phyloP scores from a whole-genome alignment of 495 filamentous ascomycete genomes.

The Patellaria atrata region DNA sequence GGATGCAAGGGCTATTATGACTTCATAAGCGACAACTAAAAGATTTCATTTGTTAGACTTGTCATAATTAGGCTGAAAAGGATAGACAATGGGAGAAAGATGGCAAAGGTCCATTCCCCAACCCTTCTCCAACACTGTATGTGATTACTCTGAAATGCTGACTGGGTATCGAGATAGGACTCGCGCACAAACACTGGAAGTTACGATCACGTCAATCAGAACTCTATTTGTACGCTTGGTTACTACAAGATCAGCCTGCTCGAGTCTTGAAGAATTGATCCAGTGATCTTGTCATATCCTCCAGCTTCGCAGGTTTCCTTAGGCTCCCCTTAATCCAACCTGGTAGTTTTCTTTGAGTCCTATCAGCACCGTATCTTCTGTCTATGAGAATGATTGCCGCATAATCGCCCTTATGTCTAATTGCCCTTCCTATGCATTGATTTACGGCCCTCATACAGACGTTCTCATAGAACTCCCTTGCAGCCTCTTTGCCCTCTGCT shows the following conservation, averaged over 20 bases:
- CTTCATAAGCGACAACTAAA: too few relatives aligned
- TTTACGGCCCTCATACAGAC: conserved; percentile 94
- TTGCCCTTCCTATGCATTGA: conserved; percentile 86
- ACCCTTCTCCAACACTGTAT: too few relatives aligned
- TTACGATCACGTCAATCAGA: too few relatives aligned
- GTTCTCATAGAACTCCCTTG: conserved; percentile 83
- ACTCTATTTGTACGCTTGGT: conserved; percentile 5
- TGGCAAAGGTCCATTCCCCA: too few relatives aligned
- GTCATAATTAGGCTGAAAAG: too few relatives aligned
- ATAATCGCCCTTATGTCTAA: conserved; percentile 77
- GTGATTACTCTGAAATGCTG: too few relatives aligned
- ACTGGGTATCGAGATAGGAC: too few relatives aligned
- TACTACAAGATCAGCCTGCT: too few relatives aligned
- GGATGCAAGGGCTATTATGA: conserved; percentile 67
- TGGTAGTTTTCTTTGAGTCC: conserved; percentile 67
- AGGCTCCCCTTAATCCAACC: conserved; percentile 67
- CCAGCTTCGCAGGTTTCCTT: conserved; percentile 32
- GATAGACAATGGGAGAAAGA: too few relatives aligned
- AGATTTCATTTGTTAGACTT: too few relatives aligned
- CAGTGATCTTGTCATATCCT: conserved; percentile 40
- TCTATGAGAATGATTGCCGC: conserved; percentile 82
- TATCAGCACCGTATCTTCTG: conserved; percentile 49
- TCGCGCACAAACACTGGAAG: too few relatives aligned
- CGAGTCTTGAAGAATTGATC: conserved; percentile 36
- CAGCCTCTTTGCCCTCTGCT: conserved; percentile 43